Percentiles rank a stretch among this genome's conserved stretches.
Evolutionary conservation across 139 green algal genomes (phyloP).

Genomic region (Tetradesmus obliquus): DNA sequence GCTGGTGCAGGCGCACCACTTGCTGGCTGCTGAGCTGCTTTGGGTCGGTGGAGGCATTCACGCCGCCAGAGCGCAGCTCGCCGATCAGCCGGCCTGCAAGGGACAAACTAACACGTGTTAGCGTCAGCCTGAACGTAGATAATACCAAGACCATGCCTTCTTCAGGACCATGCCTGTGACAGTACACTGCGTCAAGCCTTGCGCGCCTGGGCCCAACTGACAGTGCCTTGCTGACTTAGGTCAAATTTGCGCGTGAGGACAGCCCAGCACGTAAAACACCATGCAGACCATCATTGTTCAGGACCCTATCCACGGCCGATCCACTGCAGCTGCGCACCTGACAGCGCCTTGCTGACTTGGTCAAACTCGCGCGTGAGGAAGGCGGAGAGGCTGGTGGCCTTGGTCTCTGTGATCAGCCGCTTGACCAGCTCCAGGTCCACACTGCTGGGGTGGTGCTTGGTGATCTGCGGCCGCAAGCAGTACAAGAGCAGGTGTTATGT

Average conservation of each 20-base stretch:
- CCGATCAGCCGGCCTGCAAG: slow-evolving; percentile 77
- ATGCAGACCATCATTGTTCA: too few species aligned
- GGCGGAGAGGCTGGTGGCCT: slow-evolving; percentile 64
- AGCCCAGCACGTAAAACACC: too few species aligned
- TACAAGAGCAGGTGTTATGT: neutral
- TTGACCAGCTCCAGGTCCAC: slow-evolving; percentile 97
- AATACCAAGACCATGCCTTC: too few species aligned
- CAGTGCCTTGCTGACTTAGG: neutral
- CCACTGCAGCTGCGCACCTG: slow-evolving; percentile 38
- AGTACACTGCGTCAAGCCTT: too few species aligned
- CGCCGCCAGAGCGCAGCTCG: slow-evolving; percentile 76
- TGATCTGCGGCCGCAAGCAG: slow-evolving; percentile 53
- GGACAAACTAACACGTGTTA: neutral
- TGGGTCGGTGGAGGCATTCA: slow-evolving; percentile 65
- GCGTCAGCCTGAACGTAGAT: too few species aligned
- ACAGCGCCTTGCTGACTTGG: slow-evolving; percentile 74
- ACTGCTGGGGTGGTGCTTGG: slow-evolving; percentile 88
- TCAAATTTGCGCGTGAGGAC: neutral
- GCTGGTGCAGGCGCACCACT: slow-evolving; percentile 88
- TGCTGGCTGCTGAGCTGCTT: slow-evolving; percentile 69
- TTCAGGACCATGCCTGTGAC: too few species aligned
- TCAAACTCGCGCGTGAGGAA: slow-evolving; percentile 92
- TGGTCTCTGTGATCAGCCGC: slow-evolving; percentile 74
- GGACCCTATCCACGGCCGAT: too few species aligned
- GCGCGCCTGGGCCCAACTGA: neutral